Evolutionary conservation across 768 basidiomycete species (phyloP), one percentile per base, ranked within the genome.

Genomic region (Hygrophorus pudorinus): DNA sequence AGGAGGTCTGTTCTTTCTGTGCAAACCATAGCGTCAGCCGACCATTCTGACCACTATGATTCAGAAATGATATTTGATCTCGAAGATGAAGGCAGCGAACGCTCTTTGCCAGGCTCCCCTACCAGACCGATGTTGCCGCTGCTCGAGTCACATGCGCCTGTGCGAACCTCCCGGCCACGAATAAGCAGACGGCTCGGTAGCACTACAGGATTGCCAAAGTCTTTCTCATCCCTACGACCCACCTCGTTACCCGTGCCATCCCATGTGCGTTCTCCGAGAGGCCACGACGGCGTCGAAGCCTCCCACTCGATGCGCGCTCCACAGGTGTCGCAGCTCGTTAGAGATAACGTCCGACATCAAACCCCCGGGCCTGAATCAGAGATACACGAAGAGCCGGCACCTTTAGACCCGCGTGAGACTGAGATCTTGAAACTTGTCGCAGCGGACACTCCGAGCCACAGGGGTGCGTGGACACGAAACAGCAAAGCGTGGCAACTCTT

Each of bases 21-120:
- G 1, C 35, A 33, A 31, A 41, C 40, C 43, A 33, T 36, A 28
- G 2, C 21, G 31, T 29, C 42, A 17, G 21, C 13, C 29, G 16
- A 43, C 17, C 35, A 41, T 44, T 17, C 38, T 30, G n/a, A 20
- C 33, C 39, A 6, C 4, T 11, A 4, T 13, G 1, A 14, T 32
- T n/a, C 48, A 81, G 83, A 78, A 43, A 67, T 79, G 65, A 74
- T 88, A 31, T 88, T 88, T 49, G 74, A 76, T 42, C 63, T 86
- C 50, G 85, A 88, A 41, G 76, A 78, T 35, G 75, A 72, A 29
- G 56, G 40, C 6, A 59, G 59, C 24, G 57, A 57, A 9, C 63
- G 54, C 32, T 53, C 65, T 32, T 53, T 60, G 18, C 48, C 54
- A 18, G 59, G 59, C 17, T 60, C 53, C 10, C 62, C 65, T 9